These are phyloP conservation scores for Echium plantagineum DNA, from an alignment of 257 asterid genomes.

Conservation along the genomic window DNA sequence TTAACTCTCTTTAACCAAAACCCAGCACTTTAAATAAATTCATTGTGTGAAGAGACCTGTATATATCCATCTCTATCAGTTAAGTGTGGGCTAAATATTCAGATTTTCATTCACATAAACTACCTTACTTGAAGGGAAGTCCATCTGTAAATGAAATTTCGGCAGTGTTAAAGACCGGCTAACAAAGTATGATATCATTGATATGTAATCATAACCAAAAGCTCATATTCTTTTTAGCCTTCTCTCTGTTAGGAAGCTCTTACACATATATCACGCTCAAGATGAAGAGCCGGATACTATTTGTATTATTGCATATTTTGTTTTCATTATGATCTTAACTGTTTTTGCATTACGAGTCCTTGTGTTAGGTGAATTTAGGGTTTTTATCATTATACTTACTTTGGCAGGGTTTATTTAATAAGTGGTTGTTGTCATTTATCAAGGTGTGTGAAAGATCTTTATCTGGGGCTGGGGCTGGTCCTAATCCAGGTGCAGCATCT, in stretches of 20 bases:
- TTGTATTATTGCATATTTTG: too few species aligned
- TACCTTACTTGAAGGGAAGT: background rate
- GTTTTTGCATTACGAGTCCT: background rate
- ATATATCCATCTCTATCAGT: background rate
- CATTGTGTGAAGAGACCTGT: background rate
- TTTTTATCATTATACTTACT: background rate
- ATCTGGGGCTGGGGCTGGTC: slow-evolving; percentile 87
- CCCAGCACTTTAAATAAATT: background rate
- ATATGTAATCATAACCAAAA: background rate
- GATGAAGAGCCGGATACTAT: background rate
- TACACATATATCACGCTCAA: background rate
- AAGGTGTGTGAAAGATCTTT: slow-evolving; percentile 94
- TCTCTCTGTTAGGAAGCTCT: background rate
- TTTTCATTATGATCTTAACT: background rate
- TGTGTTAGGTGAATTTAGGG: background rate
- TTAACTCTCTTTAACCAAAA: background rate
- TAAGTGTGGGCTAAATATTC: background rate
- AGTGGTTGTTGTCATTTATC: slow-evolving; percentile 6
- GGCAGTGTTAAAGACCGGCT: background rate
- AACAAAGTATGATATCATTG: background rate
- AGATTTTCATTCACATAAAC: too few species aligned
- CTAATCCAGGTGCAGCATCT: slow-evolving; percentile 58
- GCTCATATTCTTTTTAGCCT: background rate
- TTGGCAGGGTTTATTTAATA: background rate
- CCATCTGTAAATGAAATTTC: background rate